phyloP scores from a whole-genome alignment of 805 yeast species.

The Metschnikowia kunwiensis region DNA sequence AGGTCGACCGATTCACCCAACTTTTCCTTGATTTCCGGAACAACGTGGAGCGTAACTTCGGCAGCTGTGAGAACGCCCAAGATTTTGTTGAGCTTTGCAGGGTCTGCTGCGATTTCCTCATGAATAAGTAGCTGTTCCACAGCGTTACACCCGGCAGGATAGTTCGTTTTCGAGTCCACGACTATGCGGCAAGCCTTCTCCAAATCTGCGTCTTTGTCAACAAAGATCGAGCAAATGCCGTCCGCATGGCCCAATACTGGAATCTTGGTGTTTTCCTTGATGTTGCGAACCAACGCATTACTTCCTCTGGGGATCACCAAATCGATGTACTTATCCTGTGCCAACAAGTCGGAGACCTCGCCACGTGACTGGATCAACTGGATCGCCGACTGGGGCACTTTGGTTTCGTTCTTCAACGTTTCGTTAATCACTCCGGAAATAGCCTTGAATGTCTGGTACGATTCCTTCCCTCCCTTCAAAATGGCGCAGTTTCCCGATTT shows the following conservation, averaged over 20 bases:
- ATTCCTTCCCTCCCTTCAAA: slow-evolving; percentile 95
- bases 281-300: slow-evolving; percentile 80
- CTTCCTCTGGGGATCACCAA: slow-evolving; percentile 98
- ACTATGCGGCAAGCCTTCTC: slow-evolving; percentile 72
- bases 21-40: slow-evolving; percentile 45
- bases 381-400: slow-evolving; percentile 76
- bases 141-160: slow-evolving; percentile 99
- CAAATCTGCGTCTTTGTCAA: slow-evolving; percentile 75
- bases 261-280: slow-evolving; percentile 84
- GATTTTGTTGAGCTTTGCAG: slow-evolving; percentile 23
- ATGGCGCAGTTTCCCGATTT: slow-evolving; percentile 97
- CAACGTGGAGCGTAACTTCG: slow-evolving; percentile 72
- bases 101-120: slow-evolving; percentile 32
- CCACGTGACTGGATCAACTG: slow-evolving; percentile 87
- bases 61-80: slow-evolving; percentile 48
- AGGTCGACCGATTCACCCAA: slow-evolving; percentile 20
- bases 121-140: slow-evolving; percentile 80
- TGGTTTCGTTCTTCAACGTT: slow-evolving; percentile 55
- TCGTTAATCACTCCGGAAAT: slow-evolving; percentile 70
- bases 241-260: slow-evolving; percentile 99
- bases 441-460: slow-evolving; percentile 75
- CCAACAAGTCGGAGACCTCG: slow-evolving; percentile 79
- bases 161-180: slow-evolving; percentile 89
- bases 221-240: slow-evolving; percentile 88
- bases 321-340: slow-evolving; percentile 87